Percentiles rank a stretch among this genome's conserved stretches.
Evolutionary conservation across 768 basidiomycete genomes (phyloP).

Genomic region (Nidularia sp.): DNA sequence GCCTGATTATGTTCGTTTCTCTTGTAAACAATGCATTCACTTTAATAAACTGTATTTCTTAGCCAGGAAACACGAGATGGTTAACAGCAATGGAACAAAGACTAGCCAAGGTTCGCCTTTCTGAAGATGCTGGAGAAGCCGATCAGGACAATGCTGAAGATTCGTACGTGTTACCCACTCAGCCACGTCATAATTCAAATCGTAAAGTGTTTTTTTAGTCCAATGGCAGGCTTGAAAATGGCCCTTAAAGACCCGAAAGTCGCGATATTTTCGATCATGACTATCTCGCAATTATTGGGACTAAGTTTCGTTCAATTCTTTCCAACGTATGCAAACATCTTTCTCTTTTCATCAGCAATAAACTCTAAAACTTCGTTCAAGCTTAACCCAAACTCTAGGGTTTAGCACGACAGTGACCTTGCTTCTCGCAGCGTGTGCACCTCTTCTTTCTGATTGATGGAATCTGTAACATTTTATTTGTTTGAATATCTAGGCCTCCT

Average conservation of each 20-base stretch:
- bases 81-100: constrained; percentile 42
- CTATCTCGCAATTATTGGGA: constrained; percentile 45
- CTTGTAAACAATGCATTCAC: background rate
- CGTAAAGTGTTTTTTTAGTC: constrained; percentile 21
- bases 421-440: constrained; percentile 54
- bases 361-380: constrained; percentile 11
- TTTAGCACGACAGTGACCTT: constrained; percentile 56
- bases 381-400: constrained; percentile 56
- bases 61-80: constrained; percentile 66
- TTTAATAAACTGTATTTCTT: background rate
- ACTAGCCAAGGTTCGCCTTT: constrained; percentile 62
- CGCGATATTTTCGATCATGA: constrained; percentile 48
- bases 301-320: constrained; percentile 62
- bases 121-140: constrained; percentile 66
- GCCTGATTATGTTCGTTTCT: constrained; percentile 49
- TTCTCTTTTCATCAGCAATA: background rate
- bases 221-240: constrained; percentile 46
- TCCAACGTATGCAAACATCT: constrained; percentile 31
- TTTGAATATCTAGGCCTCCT: constrained; percentile 40
- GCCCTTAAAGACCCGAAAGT: constrained; percentile 56
- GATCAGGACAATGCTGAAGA: constrained; percentile 55
- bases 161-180: constrained; percentile 37
- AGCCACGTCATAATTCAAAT: background rate
- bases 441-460: background rate
- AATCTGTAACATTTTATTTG: background rate